phyloP scores from a whole-genome alignment of 331 rosid genomes.

The Arachis monticola region DNA sequence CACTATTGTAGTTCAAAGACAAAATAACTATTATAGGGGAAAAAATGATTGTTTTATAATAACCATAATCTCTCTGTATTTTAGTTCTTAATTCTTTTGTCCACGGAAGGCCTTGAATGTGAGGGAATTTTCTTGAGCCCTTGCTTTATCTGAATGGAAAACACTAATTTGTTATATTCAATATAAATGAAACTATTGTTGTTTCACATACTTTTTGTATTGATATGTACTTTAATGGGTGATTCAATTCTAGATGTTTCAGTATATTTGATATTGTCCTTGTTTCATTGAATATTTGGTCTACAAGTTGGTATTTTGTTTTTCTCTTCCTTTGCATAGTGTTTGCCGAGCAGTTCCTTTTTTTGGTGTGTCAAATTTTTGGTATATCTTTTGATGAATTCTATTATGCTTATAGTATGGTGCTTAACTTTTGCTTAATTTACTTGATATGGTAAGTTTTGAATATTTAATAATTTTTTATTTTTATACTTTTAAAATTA shows the following conservation, averaged over 20 bases:
- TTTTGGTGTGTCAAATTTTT: too few species aligned
- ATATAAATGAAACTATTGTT: slow-evolving; percentile 31
- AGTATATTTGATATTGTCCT: too few species aligned
- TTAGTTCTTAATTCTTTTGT: slow-evolving; percentile 29
- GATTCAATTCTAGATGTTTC: background rate
- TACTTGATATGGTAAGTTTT: too few species aligned
- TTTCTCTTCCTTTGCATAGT: too few species aligned
- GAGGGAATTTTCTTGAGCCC: slow-evolving; percentile 43
- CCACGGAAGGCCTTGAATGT: slow-evolving; percentile 30
- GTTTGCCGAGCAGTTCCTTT: too few species aligned
- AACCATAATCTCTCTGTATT: slow-evolving; percentile 30
- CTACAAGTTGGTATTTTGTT: too few species aligned
- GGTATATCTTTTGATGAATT: too few species aligned
- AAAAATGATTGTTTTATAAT: slow-evolving; percentile 4
- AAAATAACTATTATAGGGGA: slow-evolving; percentile 25
- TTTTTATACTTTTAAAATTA: too few species aligned
- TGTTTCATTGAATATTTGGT: too few species aligned
- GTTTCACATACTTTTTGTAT: slow-evolving; percentile 16
- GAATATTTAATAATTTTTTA: too few species aligned
- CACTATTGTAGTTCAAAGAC: slow-evolving; percentile 38
- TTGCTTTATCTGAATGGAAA: slow-evolving; percentile 32
- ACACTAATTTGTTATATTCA: slow-evolving; percentile 38
- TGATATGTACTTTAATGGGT: slow-evolving; percentile 24
- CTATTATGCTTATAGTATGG: too few species aligned
- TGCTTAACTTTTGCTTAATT: too few species aligned